Evolutionary conservation across 75 land plant genomes (phyloP).

Genomic region (Pinus taeda): DNA sequence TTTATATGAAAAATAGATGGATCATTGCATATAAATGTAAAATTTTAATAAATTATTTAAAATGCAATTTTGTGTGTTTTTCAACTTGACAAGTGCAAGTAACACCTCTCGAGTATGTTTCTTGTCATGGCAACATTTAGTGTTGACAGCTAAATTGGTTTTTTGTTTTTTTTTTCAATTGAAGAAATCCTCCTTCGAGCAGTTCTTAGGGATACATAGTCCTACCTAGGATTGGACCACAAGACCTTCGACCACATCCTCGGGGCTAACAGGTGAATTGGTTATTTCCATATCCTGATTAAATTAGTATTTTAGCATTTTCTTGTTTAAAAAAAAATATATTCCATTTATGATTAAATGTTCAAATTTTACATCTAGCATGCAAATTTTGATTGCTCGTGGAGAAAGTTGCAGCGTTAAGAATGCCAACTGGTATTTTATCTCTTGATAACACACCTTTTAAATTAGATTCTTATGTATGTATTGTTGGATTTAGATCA

Average conservation of each 20-base stretch:
- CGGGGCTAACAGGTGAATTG: constrained; percentile 28
- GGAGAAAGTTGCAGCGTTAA: constrained; percentile 71
- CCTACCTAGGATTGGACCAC: too few relatives aligned
- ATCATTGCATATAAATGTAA: neutral
- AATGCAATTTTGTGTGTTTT: neutral
- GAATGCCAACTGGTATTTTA: constrained; percentile 87
- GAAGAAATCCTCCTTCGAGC: too few relatives aligned
- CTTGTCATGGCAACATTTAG: constrained; percentile 92
- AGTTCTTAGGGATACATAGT: too few relatives aligned
- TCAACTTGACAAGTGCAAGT: constrained; percentile 60
- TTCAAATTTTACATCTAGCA: neutral
- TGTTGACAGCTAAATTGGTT: constrained; percentile 48
- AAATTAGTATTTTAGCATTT: neutral
- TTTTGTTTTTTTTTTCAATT: too few relatives aligned
- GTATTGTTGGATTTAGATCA: neutral
- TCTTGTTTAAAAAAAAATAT: neutral
- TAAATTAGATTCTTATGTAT: neutral
- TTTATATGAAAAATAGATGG: neutral
- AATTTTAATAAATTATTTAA: neutral
- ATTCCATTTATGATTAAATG: neutral
- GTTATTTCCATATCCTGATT: neutral
- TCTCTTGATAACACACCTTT: constrained; percentile 1
- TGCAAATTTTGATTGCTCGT: constrained; percentile 75
- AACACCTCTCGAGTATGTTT: constrained; percentile 95
- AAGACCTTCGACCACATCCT: too few relatives aligned